Evolutionary conservation across 139 green algal species (phyloP), one percentile per base, ranked within the genome.

Genomic region (Coccomyxa sp.): DNA sequence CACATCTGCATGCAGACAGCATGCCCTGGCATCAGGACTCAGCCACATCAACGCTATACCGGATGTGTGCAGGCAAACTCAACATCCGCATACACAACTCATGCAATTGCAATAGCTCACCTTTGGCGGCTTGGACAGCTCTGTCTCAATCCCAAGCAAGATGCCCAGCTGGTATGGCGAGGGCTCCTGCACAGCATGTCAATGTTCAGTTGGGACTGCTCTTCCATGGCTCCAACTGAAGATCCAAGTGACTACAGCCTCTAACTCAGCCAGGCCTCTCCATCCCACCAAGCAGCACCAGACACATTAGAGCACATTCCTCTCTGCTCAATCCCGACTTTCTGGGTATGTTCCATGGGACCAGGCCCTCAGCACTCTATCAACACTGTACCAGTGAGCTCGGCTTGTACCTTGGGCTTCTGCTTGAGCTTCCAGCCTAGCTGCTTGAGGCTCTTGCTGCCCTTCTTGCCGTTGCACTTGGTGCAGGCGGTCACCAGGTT

Each of bases 381-480:
- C 24, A 35, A 4, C 22, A 39, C 24, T 36, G 31, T 12, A 22
- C 22, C n/a, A 72, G 1, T 10, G 24, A 72, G 68, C 18, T 71
- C 68, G 2, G 50, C 18, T n/a, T 27, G 22, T 36, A 33, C 82
- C 70, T 12, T 18, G 6, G 80, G 83, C 29, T 74, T 68, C 22
- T 40, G 74, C 7, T 68, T 69, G 70, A 91, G 84, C 79, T 86
- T 88, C 88, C 88, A 92, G 18, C 79, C 55, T 29, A 92, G 78
- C 84, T 92, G 70, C 80, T 85, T 77, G 27, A 92, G 75, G 5
- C 75, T 86, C 55, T 86, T 87, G 79, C 79, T 73, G 37, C 86
- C 89, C 81, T 93, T 93, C 14, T 76, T 77, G 50, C 68, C 31
- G 79, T 93, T 93, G 82, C 89, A 93, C 22, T 33, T 39, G 29